Conservation (phyloP, 257 asterid species). For the Scutellaria galericulata region DNA sequence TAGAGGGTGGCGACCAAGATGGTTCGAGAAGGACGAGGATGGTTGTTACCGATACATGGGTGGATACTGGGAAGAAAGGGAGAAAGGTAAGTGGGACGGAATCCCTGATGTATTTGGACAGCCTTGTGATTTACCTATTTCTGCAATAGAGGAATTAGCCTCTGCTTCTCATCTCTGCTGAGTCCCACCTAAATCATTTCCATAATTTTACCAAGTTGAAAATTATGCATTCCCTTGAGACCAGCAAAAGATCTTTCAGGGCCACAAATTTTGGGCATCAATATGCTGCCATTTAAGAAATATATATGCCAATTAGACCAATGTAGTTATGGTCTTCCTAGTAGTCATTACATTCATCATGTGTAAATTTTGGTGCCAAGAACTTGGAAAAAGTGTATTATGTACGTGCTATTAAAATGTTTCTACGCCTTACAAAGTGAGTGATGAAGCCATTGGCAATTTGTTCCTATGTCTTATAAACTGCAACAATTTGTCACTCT, state of each 20-base stretch:
- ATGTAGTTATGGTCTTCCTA: conserved; percentile 9
- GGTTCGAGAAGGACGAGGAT: conserved; percentile 87
- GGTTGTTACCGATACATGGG: conserved; percentile 79
- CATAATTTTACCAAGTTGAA: conserved; percentile 15
- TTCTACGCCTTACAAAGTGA: background rate
- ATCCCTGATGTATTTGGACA: conserved; percentile 81
- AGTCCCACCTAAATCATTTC: conserved; percentile 17
- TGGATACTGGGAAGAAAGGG: conserved; percentile 97
- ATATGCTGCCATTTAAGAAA: background rate
- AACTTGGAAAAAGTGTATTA: no score
- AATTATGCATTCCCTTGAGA: background rate
- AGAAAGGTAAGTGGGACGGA: conserved; percentile 72
- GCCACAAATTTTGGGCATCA: conserved; percentile 29
- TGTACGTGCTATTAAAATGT: background rate
- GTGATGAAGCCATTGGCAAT: no score
- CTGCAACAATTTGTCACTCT: no score
- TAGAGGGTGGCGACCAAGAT: conserved; percentile 94
- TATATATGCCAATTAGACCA: background rate
- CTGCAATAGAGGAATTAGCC: conserved; percentile 36
- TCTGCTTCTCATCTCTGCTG: conserved; percentile 15
- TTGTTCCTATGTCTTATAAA: no score
- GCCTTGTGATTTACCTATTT: conserved; percentile 50
- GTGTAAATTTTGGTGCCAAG: conserved; percentile 14
- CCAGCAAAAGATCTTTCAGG: background rate
- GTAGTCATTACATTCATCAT: conserved; percentile 10